A percentile compares a stretch with the other conserved stretches of the same genome.
Conservation (phyloP, 495 filamentous ascomycete species). For the Apiosordaria backusii region DNA sequence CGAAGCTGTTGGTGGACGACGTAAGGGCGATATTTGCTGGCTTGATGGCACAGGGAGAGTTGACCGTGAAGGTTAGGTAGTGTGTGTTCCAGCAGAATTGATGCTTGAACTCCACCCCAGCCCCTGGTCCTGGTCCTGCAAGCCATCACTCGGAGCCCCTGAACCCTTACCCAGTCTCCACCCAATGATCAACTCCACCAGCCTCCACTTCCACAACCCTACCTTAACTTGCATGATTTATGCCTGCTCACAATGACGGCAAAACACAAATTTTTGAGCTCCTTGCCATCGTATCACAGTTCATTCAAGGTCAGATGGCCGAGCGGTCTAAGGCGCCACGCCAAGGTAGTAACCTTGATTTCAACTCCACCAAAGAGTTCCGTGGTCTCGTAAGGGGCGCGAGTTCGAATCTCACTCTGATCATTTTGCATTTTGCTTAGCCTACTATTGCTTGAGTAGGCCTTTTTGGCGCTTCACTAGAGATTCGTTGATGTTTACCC, state of each 20-base stretch:
- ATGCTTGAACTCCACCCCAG: no score
- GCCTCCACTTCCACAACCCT: not conserved
- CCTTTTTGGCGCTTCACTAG: no score
- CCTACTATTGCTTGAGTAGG: not conserved
- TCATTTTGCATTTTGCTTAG: not conserved
- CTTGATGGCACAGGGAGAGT: not conserved
- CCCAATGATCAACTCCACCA: not conserved
- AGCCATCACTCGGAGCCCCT: no score
- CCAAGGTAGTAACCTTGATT: not conserved
- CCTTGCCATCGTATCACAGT: not conserved
- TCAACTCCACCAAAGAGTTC: not conserved
- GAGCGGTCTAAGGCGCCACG: not conserved
- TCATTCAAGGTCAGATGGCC: not conserved
- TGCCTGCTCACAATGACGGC: not conserved
- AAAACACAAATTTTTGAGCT: not conserved
- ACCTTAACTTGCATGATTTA: not conserved
- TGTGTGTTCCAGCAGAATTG: no score
- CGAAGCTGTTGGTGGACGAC: conserved; percentile 53
- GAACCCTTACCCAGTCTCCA: not conserved
- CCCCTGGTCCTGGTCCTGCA: no score
- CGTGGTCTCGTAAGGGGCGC: not conserved
- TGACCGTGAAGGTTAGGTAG: no score
- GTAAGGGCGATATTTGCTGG: conserved; percentile 52
- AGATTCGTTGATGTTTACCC: no score
- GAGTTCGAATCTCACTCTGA: not conserved